phyloP scores from a whole-genome alignment of 2,329 filamentous ascomycete genomes.

The Phoma sp. region DNA sequence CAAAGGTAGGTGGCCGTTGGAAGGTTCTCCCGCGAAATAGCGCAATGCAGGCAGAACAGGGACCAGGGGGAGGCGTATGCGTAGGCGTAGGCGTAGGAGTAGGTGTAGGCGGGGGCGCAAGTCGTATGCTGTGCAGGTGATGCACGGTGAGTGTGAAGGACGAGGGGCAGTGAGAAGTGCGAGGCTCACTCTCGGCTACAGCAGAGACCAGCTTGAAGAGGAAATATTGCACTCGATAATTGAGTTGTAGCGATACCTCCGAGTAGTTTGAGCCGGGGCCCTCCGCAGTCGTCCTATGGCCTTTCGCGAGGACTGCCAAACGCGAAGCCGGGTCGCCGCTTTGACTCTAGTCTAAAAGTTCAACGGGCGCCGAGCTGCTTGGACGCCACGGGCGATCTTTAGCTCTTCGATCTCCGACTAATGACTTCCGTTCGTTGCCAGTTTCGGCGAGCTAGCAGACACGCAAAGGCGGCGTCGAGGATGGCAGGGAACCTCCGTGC shows the following conservation, averaged over 20 bases:
- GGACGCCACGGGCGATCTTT: conserved; percentile 32
- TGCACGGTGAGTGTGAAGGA: conserved; percentile 19
- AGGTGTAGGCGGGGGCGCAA: conserved; percentile 10
- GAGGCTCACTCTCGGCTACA: conserved; percentile 20
- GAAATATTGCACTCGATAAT: conserved; percentile 22
- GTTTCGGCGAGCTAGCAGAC: conserved; percentile 32
- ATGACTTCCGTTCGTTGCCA: conserved; percentile 30
- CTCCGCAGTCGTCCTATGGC: conserved; percentile 39
- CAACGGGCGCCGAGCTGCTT: conserved; percentile 40
- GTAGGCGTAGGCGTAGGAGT: neutral
- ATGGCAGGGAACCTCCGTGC: conserved; percentile 15
- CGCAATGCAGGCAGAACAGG: conserved; percentile 22
- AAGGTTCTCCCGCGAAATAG: conserved; percentile 19
- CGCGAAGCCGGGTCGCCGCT: conserved; percentile 27
- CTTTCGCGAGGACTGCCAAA: conserved; percentile 24
- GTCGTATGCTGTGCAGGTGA: conserved; percentile 15
- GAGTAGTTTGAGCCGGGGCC: conserved; percentile 26
- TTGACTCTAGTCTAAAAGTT: conserved; percentile 33
- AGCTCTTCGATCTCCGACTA: conserved; percentile 36
- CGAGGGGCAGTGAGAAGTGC: conserved; percentile 15
- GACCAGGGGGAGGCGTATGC: conserved; percentile 14
- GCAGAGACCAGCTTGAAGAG: conserved; percentile 20
- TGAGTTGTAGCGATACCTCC: conserved; percentile 25
- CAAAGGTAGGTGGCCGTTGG: conserved; percentile 23
- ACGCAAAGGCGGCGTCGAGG: conserved; percentile 34